Conservation (phyloP, 352 stramenopile genomes). For the Phytopythium aichiense region DNA sequence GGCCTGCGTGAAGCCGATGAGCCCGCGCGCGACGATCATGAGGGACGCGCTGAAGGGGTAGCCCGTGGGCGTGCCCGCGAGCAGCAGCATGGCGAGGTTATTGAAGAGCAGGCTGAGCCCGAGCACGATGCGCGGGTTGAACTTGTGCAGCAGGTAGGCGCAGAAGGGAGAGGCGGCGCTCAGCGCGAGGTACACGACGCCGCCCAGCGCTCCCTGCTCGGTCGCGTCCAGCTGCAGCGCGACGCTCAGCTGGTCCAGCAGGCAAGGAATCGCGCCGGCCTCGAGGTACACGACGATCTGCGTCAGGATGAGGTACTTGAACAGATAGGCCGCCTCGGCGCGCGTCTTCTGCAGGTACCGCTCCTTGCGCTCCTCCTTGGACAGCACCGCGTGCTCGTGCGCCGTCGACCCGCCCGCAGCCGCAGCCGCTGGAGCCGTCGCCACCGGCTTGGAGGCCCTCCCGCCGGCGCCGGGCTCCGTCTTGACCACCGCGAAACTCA, state of each 20-base stretch:
- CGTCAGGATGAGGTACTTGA: slow-evolving; percentile 85
- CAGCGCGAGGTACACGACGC: slow-evolving; percentile 76
- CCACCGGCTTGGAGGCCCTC: background rate
- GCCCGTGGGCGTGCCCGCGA: slow-evolving; percentile 71
- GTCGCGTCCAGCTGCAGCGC: slow-evolving; percentile 62
- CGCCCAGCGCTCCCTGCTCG: slow-evolving; percentile 72
- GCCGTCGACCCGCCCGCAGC: background rate
- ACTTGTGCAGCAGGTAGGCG: slow-evolving; percentile 66
- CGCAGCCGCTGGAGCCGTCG: slow-evolving; percentile 9
- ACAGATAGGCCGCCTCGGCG: slow-evolving; percentile 70
- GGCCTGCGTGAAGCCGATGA: slow-evolving; percentile 81
- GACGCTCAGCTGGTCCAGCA: slow-evolving; percentile 76
- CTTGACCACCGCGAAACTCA: slow-evolving; percentile 10
- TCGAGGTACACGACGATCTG: slow-evolving; percentile 84
- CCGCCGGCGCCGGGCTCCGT: slow-evolving; percentile 4
- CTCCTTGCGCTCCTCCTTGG: slow-evolving; percentile 57
- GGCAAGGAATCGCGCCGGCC: slow-evolving; percentile 72
- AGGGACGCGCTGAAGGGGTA: slow-evolving; percentile 61
- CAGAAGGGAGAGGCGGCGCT: slow-evolving; percentile 75
- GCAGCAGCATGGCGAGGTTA: slow-evolving; percentile 67
- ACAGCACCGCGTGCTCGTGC: slow-evolving; percentile 14
- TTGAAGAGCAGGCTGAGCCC: slow-evolving; percentile 71
- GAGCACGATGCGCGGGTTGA: slow-evolving; percentile 61
- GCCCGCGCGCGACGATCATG: slow-evolving; percentile 61
- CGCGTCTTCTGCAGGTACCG: slow-evolving; percentile 72